phyloP scores from a whole-genome alignment of 2,329 filamentous ascomycete species.

The Aureobasidium sp. region DNA sequence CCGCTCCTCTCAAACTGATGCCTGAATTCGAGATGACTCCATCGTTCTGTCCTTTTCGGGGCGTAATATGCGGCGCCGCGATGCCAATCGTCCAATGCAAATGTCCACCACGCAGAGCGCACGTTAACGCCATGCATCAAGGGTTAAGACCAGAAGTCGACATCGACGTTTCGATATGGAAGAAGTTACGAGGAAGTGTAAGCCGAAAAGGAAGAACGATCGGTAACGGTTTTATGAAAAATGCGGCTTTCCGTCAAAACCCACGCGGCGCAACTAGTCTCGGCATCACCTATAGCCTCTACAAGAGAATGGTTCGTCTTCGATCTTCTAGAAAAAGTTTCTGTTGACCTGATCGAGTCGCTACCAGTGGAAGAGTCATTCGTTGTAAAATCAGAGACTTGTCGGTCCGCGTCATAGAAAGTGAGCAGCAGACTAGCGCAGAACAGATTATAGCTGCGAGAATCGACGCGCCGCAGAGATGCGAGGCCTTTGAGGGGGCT shows the following conservation, averaged over 20 bases:
- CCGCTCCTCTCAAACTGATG: neutral
- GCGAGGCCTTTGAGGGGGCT: neutral
- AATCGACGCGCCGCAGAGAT: neutral
- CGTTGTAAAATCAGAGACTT: neutral
- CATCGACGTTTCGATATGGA: conserved; percentile 9
- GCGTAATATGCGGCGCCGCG: neutral
- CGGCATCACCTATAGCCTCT: neutral
- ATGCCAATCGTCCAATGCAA: neutral
- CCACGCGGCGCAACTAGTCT: neutral
- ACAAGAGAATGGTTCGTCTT: neutral
- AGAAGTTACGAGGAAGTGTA: conserved; percentile 1
- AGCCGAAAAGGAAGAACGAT: neutral
- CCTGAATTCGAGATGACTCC: neutral
- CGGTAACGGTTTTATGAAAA: conserved; percentile 2
- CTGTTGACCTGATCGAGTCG: neutral
- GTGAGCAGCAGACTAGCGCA: too few relatives aligned
- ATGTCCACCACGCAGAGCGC: neutral
- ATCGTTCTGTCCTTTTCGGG: neutral
- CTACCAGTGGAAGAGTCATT: too few relatives aligned
- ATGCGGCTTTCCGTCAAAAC: neutral
- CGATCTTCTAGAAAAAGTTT: neutral
- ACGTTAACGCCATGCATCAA: neutral
- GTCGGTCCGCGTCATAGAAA: neutral
- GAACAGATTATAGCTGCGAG: too few relatives aligned
- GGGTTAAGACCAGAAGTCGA: neutral